Base-by-base conservation (phyloP, 768 basidiomycete genomes). In the Dacryopinax primogenitus region DNA sequence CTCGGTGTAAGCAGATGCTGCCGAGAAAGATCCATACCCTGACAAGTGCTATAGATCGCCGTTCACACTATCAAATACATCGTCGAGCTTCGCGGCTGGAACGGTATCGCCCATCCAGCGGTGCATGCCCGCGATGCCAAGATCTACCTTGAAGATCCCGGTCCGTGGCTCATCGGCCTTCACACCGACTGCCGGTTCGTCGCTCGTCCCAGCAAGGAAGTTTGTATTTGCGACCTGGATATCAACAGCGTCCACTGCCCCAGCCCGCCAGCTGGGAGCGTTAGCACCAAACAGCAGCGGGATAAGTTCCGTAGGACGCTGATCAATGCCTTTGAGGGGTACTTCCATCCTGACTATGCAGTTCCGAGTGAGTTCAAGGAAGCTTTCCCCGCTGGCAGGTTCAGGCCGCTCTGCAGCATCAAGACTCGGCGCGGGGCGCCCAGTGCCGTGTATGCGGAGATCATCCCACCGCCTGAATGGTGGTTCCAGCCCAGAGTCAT, bases 131-230 rank as follows among this genome's bases (percentile, higher is more conserved):
- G 94, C 47, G 95, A 96, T 68, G 86, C 91, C 30, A 90, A 88
- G 72, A 90, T 98, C 63, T 90, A 92, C 69, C 87, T 94, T 67
- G 93, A 97, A 69, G 93, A 98, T 74, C 92, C 94, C 44, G 94
- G 94, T 34, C 95, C 95, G 67, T 98, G 92, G 86, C 92, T 98
- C 70, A 83, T 97, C 74, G 94, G 90, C 35, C 79, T 95, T 37
- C 84, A 90, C 12, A 90, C 89, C 1, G 88, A 94, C 72, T 86
- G 88, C 7, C 81, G 90, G 66, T 88, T 91, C 73, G 82, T 88
- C 68, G 78, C 91, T 21, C 80, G 87, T 30, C 82, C 86, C 9
- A 78, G 85, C 1, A 78, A 88, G 0, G 95, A 97, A 72, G 86
- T 94, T 33, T 92, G 89, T 72, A 79, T 96, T 41, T 85, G 89